Base-by-base conservation (phyloP, 169 alveolate genomes). In the Plasmodium coatneyi region DNA sequence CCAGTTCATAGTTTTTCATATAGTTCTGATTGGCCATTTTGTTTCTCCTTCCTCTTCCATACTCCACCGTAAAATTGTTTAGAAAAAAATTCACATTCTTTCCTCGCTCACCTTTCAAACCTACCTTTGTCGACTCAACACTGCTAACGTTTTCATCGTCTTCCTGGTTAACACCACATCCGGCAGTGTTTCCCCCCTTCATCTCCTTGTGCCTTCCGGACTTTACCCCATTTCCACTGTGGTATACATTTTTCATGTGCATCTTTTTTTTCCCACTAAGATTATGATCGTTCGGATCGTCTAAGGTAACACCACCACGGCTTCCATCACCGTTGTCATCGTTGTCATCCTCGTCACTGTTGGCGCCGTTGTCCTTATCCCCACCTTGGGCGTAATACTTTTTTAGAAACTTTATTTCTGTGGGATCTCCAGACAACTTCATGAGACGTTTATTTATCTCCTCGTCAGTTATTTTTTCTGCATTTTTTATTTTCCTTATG, bases 21-120 rank as follows among this genome's bases (percentile, higher is more conserved):
- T 83, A 83, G 71, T 83, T 83, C 19, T 83, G 92, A 28, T 83
- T 83, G 0, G 43, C 12, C 0, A 83, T 25, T 86, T 86, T 86
- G 7, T 71, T 74, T 7, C 93, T 86, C 30, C 84, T 52, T 16
- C 93, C 93, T 12, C 93, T n/a, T 6, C 93, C 93, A 52, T 86
- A 86, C 30, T 54, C 84, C 41, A 71, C 25, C 0, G 92, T 70
- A 32, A n/a, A 70, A 22, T 83, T 71, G 2, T 70, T 71, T 0
- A 70, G 28, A 43, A 41, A 28, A 19, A 71, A 83, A 19, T 71
- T 41, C 14, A 41, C 82, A 22, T 71, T 83, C 32, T 83, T 83
- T 5, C 70, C 43, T 71, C 82, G 49, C 41, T 83, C 92, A 5
- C n/a, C 79, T 16, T 83, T 83, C 56, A 70, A 25, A 43, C 66